Percentiles rank a stretch among this genome's conserved stretches.
Conservation (phyloP, 805 yeast genomes). For the Candida orba region DNA sequence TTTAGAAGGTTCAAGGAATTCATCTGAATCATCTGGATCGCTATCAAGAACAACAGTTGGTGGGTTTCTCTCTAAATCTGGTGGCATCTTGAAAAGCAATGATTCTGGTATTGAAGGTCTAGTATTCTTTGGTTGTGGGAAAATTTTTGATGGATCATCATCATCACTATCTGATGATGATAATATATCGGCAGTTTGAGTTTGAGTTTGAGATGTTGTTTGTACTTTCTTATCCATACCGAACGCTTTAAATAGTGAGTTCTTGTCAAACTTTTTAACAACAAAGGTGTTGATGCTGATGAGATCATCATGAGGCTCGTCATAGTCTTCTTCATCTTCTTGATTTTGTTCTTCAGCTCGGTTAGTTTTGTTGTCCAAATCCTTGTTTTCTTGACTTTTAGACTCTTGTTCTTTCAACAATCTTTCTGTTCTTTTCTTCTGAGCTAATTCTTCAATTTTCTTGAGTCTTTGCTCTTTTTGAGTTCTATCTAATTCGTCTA, state of each 20-base stretch:
- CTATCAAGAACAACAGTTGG: conserved; percentile 13
- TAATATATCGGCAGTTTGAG: conserved; percentile 1
- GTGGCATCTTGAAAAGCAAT: conserved; percentile 1
- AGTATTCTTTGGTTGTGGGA: neutral
- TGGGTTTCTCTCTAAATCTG: conserved; percentile 3
- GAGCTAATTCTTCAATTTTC: conserved; percentile 16
- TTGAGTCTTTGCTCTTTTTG: conserved; percentile 7
- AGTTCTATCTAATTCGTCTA: neutral
- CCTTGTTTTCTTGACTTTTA: conserved; percentile 7
- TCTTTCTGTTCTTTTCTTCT: conserved; percentile 17
- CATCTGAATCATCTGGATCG: conserved; percentile 17
- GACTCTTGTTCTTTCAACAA: conserved; percentile 15
- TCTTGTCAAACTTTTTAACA: conserved; percentile 15
- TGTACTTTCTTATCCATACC: conserved; percentile 3
- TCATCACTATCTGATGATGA: conserved; percentile 9
- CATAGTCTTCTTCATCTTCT: conserved; percentile 8
- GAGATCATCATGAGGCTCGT: neutral
- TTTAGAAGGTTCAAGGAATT: conserved; percentile 21
- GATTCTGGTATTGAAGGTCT: neutral
- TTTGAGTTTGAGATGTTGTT: conserved; percentile 1
- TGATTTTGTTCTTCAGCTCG: conserved; percentile 6
- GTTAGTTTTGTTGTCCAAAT: conserved; percentile 5
- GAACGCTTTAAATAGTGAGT: conserved; percentile 19
- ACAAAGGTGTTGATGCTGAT: conserved; percentile 10
- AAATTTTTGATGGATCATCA: conserved; percentile 5